Percentiles rank a stretch among this genome's conserved stretches.
These are phyloP conservation scores for Russula dissimulans DNA, from an alignment of 768 basidiomycete species.

Conservation along the genomic window DNA sequence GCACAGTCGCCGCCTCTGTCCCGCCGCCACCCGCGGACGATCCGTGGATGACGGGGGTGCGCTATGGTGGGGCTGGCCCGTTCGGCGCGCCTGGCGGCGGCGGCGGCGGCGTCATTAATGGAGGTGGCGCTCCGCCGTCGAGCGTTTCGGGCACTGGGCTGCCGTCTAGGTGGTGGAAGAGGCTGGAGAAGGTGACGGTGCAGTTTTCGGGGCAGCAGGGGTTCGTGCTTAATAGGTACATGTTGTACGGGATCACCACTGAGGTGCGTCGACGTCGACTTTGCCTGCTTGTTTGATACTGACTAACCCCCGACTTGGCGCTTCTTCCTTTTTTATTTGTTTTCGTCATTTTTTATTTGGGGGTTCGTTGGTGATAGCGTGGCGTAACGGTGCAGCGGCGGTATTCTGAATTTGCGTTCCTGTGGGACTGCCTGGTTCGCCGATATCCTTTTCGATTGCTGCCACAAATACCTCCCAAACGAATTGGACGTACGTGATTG, in stretches of 20 bases:
- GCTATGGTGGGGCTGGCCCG: conserved; percentile 17
- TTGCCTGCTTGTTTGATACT: too few relatives aligned
- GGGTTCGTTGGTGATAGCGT: conserved; percentile 31
- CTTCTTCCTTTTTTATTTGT: neutral
- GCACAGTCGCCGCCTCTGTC: neutral
- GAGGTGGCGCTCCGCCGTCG: conserved; percentile 37
- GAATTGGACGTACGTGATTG: conserved; percentile 66
- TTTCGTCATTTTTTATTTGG: neutral
- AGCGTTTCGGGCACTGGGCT: conserved; percentile 62
- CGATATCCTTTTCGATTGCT: conserved; percentile 93
- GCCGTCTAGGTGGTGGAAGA: conserved; percentile 82
- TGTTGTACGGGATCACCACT: conserved; percentile 71
- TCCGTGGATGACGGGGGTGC: conserved; percentile 8
- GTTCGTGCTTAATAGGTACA: conserved; percentile 82
- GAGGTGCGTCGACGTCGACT: conserved; percentile 4
- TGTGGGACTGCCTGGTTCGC: conserved; percentile 78
- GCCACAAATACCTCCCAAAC: conserved; percentile 82
- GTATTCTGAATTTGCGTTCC: conserved; percentile 88
- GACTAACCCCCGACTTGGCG: too few relatives aligned
- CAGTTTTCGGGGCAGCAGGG: conserved; percentile 81
- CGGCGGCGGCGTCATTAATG: conserved; percentile 1
- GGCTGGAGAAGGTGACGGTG: conserved; percentile 61
- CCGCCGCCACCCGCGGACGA: conserved; percentile 4
- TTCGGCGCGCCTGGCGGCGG: neutral
- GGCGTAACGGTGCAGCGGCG: conserved; percentile 67